These are phyloP conservation scores for Alternaria arbusti DNA, from an alignment of 2,329 filamentous ascomycete genomes.

Conservation along the genomic window DNA sequence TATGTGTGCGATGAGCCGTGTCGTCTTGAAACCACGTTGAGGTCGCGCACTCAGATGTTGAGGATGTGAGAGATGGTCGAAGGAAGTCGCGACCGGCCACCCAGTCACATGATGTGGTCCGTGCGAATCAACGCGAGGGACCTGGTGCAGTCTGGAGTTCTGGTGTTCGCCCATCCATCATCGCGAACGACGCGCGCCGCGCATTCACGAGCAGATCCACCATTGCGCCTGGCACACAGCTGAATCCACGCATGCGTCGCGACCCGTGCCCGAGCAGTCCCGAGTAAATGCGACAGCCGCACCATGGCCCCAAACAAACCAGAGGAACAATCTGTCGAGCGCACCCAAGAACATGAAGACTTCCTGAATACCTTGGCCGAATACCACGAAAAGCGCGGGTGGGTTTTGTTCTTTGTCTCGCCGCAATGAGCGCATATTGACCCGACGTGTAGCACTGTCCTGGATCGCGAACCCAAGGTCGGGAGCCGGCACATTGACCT, in stretches of 20 bases:
- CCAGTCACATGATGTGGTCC: slow-evolving; percentile 27
- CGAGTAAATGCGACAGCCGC: slow-evolving; percentile 44
- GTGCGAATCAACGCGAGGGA: slow-evolving; percentile 26
- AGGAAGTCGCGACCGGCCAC: slow-evolving; percentile 22
- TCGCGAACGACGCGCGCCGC: slow-evolving; percentile 42
- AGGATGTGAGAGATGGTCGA: not conserved
- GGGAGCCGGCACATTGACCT: slow-evolving; percentile 79
- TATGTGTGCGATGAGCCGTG: not conserved
- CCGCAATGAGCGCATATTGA: slow-evolving; percentile 32
- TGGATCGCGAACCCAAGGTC: slow-evolving; percentile 83
- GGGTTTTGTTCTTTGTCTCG: slow-evolving; percentile 30
- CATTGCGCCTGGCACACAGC: slow-evolving; percentile 31
- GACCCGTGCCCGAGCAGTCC: slow-evolving; percentile 17
- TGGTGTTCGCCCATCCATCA: slow-evolving; percentile 40
- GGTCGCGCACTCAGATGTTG: not conserved
- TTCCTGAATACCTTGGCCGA: slow-evolving; percentile 76
- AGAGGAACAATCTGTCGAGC: slow-evolving; percentile 56
- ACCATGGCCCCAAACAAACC: slow-evolving; percentile 54
- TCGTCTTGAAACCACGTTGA: not conserved
- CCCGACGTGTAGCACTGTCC: slow-evolving; percentile 61
- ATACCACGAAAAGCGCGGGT: slow-evolving; percentile 81
- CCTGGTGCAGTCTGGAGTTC: slow-evolving; percentile 32
- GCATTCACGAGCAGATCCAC: slow-evolving; percentile 30
- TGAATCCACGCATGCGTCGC: slow-evolving; percentile 29
- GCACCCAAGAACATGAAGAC: slow-evolving; percentile 71